These are phyloP conservation scores for Nigrograna mackinnonii DNA, from an alignment of 2,329 filamentous ascomycete genomes.

Conservation along the genomic window DNA sequence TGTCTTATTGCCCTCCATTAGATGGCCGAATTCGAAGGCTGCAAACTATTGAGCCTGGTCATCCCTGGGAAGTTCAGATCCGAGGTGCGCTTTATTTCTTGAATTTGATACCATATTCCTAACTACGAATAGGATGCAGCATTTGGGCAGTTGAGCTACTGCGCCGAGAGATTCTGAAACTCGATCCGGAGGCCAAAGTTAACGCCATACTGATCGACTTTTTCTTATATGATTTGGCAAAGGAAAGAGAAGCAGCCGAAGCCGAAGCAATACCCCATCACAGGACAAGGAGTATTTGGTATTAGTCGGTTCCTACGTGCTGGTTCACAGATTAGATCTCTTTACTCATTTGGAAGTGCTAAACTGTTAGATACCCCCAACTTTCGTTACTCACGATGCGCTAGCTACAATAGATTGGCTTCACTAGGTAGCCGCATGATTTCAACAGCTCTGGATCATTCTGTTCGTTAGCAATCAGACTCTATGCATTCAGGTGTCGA, in stretches of 20 bases:
- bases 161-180: conserved; percentile 73
- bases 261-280: conserved; percentile 71
- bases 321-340: no score
- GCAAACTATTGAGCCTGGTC: conserved; percentile 70
- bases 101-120: background rate
- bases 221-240: conserved; percentile 94
- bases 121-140: conserved; percentile 66
- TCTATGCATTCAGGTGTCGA: no score
- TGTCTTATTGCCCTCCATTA: conserved; percentile 82
- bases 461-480: no score
- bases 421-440: no score
- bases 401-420: no score
- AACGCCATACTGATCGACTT: conserved; percentile 98
- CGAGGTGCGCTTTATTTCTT: conserved; percentile 59
- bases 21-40: conserved; percentile 69
- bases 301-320: no score
- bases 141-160: conserved; percentile 97
- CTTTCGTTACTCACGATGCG: background rate
- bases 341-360: no score
- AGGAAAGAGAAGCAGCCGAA: conserved; percentile 68
- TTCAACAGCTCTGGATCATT: background rate
- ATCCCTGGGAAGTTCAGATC: conserved; percentile 82
- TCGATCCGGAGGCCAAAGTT: conserved; percentile 69
- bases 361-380: background rate
- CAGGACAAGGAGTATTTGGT: conserved; percentile 92